phyloP scores from a whole-genome alignment of 208 protist species.

The Acanthamoeba sp. region DNA sequence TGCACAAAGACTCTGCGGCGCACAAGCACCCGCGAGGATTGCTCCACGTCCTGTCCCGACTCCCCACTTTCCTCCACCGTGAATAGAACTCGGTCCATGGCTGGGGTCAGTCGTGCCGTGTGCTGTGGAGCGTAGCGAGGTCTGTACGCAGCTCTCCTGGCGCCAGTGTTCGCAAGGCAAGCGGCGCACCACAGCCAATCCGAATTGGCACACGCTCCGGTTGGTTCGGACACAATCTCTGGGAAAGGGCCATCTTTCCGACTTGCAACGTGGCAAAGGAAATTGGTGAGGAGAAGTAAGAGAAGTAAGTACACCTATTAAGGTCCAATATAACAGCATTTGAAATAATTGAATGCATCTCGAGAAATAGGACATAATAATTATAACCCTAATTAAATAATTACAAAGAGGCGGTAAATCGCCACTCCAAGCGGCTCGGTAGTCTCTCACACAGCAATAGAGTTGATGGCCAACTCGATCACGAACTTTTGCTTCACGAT shows the following conservation, averaged over 20 bases:
- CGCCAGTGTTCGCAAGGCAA: too few species aligned
- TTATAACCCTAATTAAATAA: too few species aligned
- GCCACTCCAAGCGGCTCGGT: not conserved
- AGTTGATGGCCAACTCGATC: conserved; percentile 74
- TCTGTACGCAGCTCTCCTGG: not conserved
- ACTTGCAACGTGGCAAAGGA: too few species aligned
- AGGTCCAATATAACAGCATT: too few species aligned
- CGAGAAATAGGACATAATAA: too few species aligned
- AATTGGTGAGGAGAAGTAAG: too few species aligned
- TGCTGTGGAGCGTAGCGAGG: not conserved
- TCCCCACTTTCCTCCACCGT: not conserved
- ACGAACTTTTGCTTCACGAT: conserved; percentile 77
- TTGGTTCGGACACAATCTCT: not conserved
- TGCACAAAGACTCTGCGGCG: conserved; percentile 44
- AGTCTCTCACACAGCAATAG: conserved; percentile 35
- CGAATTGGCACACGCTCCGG: not conserved
- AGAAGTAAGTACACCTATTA: too few species aligned
- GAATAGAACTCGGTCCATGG: not conserved
- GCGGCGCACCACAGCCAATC: too few species aligned
- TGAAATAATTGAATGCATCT: too few species aligned
- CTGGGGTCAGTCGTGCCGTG: not conserved
- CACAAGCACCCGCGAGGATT: not conserved
- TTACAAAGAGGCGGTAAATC: not conserved
- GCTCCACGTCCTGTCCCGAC: not conserved
- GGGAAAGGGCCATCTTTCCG: not conserved